These are phyloP conservation scores for Brassica incana DNA, from an alignment of 345 rosid genomes.

Conservation along the genomic window DNA sequence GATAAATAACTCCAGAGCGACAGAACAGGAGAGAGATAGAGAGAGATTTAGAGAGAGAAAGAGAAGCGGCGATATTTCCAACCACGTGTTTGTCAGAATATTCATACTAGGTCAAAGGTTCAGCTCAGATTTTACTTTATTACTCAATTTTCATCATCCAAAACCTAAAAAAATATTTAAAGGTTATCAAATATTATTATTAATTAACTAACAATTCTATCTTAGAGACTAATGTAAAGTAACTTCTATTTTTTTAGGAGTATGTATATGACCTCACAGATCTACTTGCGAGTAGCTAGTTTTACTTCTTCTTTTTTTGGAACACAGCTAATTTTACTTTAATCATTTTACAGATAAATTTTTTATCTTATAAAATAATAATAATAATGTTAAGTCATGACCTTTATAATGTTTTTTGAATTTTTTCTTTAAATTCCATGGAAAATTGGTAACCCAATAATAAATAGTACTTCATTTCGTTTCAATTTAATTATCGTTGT, in stretches of 20 bases:
- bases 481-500: no score
- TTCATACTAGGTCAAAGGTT: constrained; percentile 39
- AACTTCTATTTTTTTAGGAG: background rate
- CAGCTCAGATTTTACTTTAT: constrained; percentile 23
- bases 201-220: background rate
- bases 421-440: background rate
- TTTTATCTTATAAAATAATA: background rate
- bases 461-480: background rate
- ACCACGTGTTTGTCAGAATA: constrained; percentile 59
- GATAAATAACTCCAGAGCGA: constrained; percentile 25
- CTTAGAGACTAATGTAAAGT: background rate
- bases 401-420: background rate
- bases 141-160: background rate
- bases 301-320: background rate
- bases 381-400: background rate
- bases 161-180: background rate
- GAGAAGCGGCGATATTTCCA: constrained; percentile 32
- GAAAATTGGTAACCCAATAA: background rate
- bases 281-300: background rate
- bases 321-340: background rate
- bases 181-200: background rate
- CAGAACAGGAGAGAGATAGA: constrained; percentile 23
- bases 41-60: constrained; percentile 14
- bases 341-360: background rate
- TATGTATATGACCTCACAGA: background rate